These are phyloP conservation scores for Podospora bellae-mahoneyi DNA, from an alignment of 495 filamentous ascomycete genomes.

Conservation along the genomic window DNA sequence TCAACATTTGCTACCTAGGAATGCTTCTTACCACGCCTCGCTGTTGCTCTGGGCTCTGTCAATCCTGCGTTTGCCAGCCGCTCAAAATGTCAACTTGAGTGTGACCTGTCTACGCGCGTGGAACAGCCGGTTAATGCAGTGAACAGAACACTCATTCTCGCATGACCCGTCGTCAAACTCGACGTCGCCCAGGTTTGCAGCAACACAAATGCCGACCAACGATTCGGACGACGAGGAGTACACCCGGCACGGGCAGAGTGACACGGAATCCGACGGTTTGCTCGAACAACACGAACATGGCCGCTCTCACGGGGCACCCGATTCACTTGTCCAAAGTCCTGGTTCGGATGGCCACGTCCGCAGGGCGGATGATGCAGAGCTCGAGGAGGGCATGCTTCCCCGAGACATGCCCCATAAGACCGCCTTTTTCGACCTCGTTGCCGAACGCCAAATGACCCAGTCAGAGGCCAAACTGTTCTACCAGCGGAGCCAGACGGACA, in stretches of 20 bases:
- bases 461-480: conserved; percentile 93
- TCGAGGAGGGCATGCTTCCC: conserved; percentile 61
- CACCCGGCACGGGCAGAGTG: conserved; percentile 23
- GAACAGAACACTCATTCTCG: conserved; percentile 21
- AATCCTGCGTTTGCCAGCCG: not conserved
- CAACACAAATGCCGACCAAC: conserved; percentile 23
- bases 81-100: not conserved
- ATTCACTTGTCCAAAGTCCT: conserved; percentile 5
- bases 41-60: not conserved
- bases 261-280: conserved; percentile 30
- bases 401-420: conserved; percentile 76
- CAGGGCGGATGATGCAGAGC: conserved; percentile 13
- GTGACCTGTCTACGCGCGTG: conserved; percentile 9
- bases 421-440: conserved; percentile 79
- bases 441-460: conserved; percentile 86
- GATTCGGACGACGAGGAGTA: conserved; percentile 38
- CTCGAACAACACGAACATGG: conserved; percentile 17
- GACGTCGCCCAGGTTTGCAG: conserved; percentile 27
- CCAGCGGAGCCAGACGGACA: conserved; percentile 74
- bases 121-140: conserved; percentile 16
- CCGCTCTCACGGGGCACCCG: not conserved
- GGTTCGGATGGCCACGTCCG: conserved; percentile 19
- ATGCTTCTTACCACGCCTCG: not conserved
- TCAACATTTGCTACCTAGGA: not conserved
- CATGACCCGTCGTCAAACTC: conserved; percentile 31